phyloP scores from a whole-genome alignment of 208 protist genomes.

The Crithidia fasciculata region DNA sequence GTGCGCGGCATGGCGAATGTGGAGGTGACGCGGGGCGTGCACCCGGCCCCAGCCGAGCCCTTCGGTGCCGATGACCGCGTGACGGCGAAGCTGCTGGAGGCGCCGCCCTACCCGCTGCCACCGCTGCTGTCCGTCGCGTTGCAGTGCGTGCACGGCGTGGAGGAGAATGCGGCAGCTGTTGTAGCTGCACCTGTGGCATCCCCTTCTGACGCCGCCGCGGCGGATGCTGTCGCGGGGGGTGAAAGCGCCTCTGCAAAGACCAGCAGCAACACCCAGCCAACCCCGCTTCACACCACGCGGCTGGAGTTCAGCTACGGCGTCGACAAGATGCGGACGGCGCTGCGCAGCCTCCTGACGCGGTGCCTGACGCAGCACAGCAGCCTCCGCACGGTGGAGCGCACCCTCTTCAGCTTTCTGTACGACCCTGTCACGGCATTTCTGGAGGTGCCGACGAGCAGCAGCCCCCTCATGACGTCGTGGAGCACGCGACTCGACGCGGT shows the following conservation, averaged over 20 bases:
- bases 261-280: not conserved
- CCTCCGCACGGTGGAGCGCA: slow-evolving; percentile 90
- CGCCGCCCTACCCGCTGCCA: slow-evolving; percentile 46
- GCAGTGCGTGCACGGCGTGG: slow-evolving; percentile 44
- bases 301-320: slow-evolving; percentile 67
- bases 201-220: too few relatives aligned
- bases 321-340: slow-evolving; percentile 61
- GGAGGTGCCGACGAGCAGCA: slow-evolving; percentile 44
- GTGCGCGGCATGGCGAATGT: slow-evolving; percentile 68
- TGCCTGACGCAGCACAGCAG: slow-evolving; percentile 76
- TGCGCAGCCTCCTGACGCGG: slow-evolving; percentile 78
- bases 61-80: slow-evolving; percentile 57
- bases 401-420: slow-evolving; percentile 92
- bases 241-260: not conserved
- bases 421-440: slow-evolving; percentile 81
- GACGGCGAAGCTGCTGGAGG: slow-evolving; percentile 39
- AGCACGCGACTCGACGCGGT: slow-evolving; percentile 57
- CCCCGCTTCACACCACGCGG: not conserved
- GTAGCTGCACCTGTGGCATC: not conserved
- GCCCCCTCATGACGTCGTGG: slow-evolving; percentile 65
- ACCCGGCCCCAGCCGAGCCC: slow-evolving; percentile 34
- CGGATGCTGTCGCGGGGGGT: not conserved
- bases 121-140: slow-evolving; percentile 67
- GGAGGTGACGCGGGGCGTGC: slow-evolving; percentile 36
- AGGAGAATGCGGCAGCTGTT: not conserved